Evolutionary conservation across 345 rosid genomes (phyloP).

Genomic region (Balakata baccata): DNA sequence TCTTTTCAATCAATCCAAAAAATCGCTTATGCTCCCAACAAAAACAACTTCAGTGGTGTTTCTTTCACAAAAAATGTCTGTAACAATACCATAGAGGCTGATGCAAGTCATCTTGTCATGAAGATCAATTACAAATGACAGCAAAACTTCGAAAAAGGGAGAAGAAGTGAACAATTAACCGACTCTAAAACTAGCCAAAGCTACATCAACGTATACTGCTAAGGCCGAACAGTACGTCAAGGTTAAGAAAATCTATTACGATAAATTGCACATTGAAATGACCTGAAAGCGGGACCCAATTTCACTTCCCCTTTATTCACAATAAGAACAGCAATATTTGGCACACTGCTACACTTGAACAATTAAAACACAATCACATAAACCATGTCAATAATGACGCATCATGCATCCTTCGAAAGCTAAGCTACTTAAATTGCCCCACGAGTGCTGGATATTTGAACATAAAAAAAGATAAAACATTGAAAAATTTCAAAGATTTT

Average conservation of each 20-base stretch:
- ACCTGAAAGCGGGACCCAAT: neutral
- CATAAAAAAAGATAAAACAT: neutral
- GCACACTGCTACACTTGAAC: neutral
- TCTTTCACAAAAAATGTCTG: conserved; percentile 45
- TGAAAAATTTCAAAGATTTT: neutral
- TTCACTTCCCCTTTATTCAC: neutral
- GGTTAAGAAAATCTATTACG: neutral
- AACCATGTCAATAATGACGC: neutral
- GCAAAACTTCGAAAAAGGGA: conserved; percentile 46
- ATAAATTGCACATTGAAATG: neutral
- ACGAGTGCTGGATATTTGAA: neutral
- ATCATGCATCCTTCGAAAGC: neutral
- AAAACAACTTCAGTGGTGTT: conserved; percentile 40
- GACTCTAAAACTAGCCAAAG: neutral
- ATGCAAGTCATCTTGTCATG: conserved; percentile 73
- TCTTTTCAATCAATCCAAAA: too few species aligned
- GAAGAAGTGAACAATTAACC: conserved; percentile 5
- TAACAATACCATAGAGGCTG: conserved; percentile 76
- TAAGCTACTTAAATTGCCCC: neutral
- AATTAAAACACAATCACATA: neutral
- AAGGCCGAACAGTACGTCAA: neutral
- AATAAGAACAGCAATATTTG: neutral
- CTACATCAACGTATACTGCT: neutral
- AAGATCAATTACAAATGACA: conserved; percentile 63
- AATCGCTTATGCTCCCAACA: too few species aligned